Conservation (phyloP, 108 stramenopile species). For the Epithemia pelagica region DNA sequence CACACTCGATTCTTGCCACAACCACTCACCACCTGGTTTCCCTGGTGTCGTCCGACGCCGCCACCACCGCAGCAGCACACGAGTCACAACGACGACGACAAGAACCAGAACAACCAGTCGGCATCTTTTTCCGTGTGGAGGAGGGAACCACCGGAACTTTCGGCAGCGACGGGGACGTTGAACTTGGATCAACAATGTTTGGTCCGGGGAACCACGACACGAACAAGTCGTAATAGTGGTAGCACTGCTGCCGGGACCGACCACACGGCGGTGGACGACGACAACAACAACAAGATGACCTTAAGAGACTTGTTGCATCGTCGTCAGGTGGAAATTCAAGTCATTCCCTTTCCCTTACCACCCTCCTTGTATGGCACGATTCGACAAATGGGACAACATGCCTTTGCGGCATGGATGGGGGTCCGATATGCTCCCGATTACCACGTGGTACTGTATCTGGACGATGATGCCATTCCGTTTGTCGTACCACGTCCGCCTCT, state of each 20-base stretch:
- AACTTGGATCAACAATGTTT: neutral
- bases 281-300: neutral
- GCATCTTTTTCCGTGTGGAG: neutral
- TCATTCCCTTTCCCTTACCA: neutral
- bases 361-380: neutral
- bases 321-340: neutral
- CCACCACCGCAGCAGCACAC: too few relatives aligned
- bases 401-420: neutral
- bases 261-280: neutral
- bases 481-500: neutral
- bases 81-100: neutral
- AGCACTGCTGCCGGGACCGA: neutral
- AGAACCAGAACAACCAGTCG: neutral
- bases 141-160: too few relatives aligned
- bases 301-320: neutral
- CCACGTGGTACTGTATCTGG: neutral
- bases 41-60: too few relatives aligned
- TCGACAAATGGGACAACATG: neutral
- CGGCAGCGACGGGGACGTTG: too few relatives aligned
- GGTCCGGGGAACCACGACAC: neutral
- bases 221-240: too few relatives aligned
- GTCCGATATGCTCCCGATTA: neutral
- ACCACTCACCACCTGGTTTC: neutral
- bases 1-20: neutral
- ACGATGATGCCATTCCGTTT: neutral